Percentiles rank a stretch among this genome's conserved stretches.
phyloP scores from a whole-genome alignment of 305 asterid species.

The Fraxinus angustifolia region DNA sequence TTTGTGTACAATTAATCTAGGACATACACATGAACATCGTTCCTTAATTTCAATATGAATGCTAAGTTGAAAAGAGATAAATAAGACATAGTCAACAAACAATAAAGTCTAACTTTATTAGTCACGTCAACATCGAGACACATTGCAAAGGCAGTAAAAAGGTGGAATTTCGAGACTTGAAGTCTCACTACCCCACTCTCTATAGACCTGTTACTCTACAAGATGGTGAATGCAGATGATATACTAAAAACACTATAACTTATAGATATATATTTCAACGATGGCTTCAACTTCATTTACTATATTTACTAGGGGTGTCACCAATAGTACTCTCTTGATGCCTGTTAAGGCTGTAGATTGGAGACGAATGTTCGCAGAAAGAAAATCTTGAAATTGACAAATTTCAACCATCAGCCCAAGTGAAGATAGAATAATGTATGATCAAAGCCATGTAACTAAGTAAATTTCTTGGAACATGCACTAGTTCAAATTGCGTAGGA shows the following conservation, averaged over 20 bases:
- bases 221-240: not conserved
- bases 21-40: not conserved
- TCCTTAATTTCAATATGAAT: too few species aligned
- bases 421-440: not conserved
- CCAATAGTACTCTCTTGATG: not conserved
- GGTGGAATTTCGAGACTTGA: not conserved
- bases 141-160: not conserved
- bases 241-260: not conserved
- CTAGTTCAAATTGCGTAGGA: conserved; percentile 26
- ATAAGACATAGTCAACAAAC: not conserved
- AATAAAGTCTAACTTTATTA: not conserved
- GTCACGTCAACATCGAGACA: not conserved
- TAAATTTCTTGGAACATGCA: not conserved
- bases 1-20: too few species aligned
- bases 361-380: not conserved
- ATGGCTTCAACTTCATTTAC: not conserved
- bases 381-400: not conserved
- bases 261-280: not conserved
- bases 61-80: not conserved
- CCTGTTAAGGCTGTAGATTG: not conserved
- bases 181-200: not conserved
- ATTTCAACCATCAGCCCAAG: not conserved
- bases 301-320: not conserved
- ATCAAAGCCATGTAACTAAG: not conserved
- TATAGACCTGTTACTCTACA: not conserved